phyloP scores from a whole-genome alignment of 2,329 filamentous ascomycete genomes.

The Trichophyton simii region DNA sequence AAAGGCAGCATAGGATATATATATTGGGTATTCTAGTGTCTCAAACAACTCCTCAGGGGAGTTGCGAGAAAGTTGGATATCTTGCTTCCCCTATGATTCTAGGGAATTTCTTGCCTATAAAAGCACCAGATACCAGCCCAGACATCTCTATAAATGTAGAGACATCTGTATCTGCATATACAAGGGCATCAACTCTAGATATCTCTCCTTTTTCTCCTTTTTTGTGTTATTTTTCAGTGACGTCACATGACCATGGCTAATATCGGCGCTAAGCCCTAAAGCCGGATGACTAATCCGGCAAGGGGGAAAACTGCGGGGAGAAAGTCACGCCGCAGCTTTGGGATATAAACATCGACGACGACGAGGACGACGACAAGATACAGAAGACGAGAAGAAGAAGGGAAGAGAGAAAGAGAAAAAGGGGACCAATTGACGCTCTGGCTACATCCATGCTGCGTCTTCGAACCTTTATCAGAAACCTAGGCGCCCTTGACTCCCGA shows the following conservation, averaged over 20 bases:
- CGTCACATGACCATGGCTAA: not conserved
- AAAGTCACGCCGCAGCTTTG: not conserved
- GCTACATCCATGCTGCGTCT: conserved; percentile 9
- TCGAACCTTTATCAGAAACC: conserved; percentile 4
- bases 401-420: not conserved
- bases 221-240: not conserved
- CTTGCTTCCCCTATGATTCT: no score
- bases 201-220: not conserved
- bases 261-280: not conserved
- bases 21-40: no score
- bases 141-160: no score
- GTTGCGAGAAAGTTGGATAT: no score
- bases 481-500: conserved; percentile 1
- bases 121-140: no score
- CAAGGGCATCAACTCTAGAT: not conserved
- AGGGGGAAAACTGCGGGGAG: not conserved
- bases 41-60: no score
- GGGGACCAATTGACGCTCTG: not conserved
- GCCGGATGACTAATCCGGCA: not conserved
- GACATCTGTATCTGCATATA: no score
- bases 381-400: not conserved
- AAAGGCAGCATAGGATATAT: no score
- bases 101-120: no score
- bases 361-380: not conserved
- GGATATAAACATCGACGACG: not conserved